phyloP scores from a whole-genome alignment of 352 stramenopile genomes.

The Stramenopiles sp. region DNA sequence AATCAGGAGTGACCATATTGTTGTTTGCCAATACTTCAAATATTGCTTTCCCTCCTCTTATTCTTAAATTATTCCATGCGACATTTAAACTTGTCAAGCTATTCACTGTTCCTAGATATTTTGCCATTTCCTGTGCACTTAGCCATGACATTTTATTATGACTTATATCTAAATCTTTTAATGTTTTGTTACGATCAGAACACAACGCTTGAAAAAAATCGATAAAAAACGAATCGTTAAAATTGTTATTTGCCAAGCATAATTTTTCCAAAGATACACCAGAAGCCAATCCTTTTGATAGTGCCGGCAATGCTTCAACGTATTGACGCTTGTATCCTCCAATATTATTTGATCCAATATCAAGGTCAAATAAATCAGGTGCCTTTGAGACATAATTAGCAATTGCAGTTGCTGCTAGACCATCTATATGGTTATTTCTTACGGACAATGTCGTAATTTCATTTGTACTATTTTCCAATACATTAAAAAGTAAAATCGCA shows the following conservation, averaged over 20 bases:
- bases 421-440: neutral
- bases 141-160: neutral
- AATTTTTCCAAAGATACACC: neutral
- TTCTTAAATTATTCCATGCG: neutral
- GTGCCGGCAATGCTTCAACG: neutral
- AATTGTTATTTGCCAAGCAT: neutral
- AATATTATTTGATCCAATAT: neutral
- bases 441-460: neutral
- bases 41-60: neutral
- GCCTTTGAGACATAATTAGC: neutral
- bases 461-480: neutral
- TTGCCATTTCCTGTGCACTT: neutral
- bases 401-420: neutral
- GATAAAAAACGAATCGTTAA: neutral
- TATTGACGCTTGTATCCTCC: neutral
- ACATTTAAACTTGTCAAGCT: neutral
- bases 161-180: neutral
- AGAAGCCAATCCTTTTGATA: neutral
- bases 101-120: neutral
- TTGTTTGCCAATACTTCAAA: neutral
- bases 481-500: neutral
- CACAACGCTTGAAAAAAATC: neutral
- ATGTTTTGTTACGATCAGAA: neutral
- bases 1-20: neutral
- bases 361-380: neutral